Base-by-base conservation (phyloP, 2,329 filamentous ascomycete genomes). In the Lasiodiplodia sp. region DNA sequence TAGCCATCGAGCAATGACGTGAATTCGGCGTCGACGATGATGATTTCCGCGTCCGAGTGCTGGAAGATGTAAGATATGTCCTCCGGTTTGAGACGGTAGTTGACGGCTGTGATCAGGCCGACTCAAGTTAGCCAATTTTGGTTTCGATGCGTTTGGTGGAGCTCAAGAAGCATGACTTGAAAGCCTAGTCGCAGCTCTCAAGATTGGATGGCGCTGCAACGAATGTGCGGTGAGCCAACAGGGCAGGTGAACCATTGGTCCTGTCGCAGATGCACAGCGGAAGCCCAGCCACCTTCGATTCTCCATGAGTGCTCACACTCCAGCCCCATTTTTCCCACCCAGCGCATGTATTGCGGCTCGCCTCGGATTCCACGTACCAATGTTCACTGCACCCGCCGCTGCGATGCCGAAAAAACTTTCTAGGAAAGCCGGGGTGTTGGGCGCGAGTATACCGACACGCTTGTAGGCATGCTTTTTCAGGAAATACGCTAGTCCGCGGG, bases 381-480 rank as follows among this genome's bases (percentile, higher is more conserved):
- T 91, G 70, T 94, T 89, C 28, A 96, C 87, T 8, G 86, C 92
- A 1, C 93, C 93, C 0, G 92, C 92, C 1, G 92, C 94, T 0
- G 90, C 90, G 73, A 97, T 91, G 1, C 92, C 96, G 76, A 93
- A 99, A 70, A 97, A 92, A 7, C 89, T 88, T 81, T 98, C 95
- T 34, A 99, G 84, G 75, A 98, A 98, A 0, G 94, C 94, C 0
- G 96, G 96, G 0, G 96, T 99, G 78, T 99, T 99, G 3, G 96
- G 92, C 10, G 89, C 90, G 12, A 99, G 84, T 58, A 99, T 90
- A 7, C 96, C 96, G 6, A 98, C 91, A 69, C 92, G 87, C 75
- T 88, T 91, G 75, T 88, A 89, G 4, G 87, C 86, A 76, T 92
- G 88, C 78, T 92, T 92, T 73, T 87, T 87, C 68, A 99, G 78